Evolutionary conservation across 2,329 filamentous ascomycete genomes (phyloP).

Genomic region (Monosporascus sp.): DNA sequence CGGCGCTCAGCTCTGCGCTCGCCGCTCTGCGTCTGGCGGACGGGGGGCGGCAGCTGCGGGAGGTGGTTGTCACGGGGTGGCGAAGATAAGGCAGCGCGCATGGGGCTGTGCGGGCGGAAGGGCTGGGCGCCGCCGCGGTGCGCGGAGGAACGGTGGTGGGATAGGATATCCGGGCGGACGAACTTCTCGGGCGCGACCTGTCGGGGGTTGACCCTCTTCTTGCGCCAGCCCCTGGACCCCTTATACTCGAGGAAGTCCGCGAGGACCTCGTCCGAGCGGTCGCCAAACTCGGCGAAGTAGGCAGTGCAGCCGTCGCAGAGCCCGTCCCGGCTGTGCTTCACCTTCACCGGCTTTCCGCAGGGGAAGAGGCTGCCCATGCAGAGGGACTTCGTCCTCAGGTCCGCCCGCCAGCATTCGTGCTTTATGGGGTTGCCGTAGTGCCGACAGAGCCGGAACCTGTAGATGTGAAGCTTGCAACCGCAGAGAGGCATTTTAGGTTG

Average conservation of each 20-base stretch:
- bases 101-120: constrained; percentile 4
- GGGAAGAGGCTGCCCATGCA: constrained; percentile 10
- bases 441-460: constrained; percentile 13
- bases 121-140: not conserved
- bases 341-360: constrained; percentile 4
- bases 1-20: constrained; percentile 1
- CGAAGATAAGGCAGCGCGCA: not conserved
- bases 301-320: constrained; percentile 13
- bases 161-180: constrained; percentile 5
- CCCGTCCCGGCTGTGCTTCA: not conserved
- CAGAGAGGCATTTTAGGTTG: constrained; percentile 4
- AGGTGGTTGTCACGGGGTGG: not conserved
- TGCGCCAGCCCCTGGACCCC: constrained; percentile 8
- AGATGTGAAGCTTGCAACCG: constrained; percentile 11
- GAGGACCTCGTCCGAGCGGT: constrained; percentile 8
- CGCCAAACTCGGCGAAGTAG: constrained; percentile 16
- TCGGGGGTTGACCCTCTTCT: constrained; percentile 12
- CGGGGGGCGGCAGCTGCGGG: constrained; percentile 1
- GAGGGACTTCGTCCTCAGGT: constrained; percentile 5
- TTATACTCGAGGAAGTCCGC: constrained; percentile 21
- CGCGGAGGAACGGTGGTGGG: not conserved
- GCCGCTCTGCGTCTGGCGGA: not conserved
- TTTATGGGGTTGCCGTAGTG: constrained; percentile 16
- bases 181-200: constrained; percentile 12
- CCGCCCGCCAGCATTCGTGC: constrained; percentile 12